Conservation (phyloP, 441 rosid genomes). For the Flueggea neowawraea region DNA sequence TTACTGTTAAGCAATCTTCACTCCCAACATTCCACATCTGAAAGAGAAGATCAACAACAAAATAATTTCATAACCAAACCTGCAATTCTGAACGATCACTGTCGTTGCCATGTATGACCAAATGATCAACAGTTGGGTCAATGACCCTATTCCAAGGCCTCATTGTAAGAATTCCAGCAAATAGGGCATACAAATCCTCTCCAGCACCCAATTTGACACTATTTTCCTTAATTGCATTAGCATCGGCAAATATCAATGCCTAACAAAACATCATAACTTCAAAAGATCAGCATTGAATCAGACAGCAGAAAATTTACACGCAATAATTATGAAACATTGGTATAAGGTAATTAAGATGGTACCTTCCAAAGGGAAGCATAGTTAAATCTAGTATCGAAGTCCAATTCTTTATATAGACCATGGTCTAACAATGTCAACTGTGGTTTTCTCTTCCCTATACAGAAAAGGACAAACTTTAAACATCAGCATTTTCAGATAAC, state of each 20-base stretch:
- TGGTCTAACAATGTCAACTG: constrained; percentile 90
- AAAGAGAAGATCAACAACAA: constrained; percentile 2
- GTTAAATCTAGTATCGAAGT: constrained; percentile 63
- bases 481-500: constrained; percentile 7
- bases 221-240: constrained; percentile 76
- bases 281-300: constrained; percentile 2
- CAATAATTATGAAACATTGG: constrained; percentile 4
- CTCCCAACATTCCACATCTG: not conserved
- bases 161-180: constrained; percentile 93
- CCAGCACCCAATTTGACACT: constrained; percentile 91
- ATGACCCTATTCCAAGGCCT: constrained; percentile 93
- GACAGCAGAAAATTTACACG: constrained; percentile 5
- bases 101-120: constrained; percentile 76
- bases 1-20: not conserved
- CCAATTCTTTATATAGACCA: constrained; percentile 93
- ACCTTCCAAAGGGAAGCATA: constrained; percentile 97
- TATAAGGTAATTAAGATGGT: constrained; percentile 9
- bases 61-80: constrained; percentile 25
- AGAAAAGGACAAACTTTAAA: constrained; percentile 3
- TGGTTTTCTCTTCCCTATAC: constrained; percentile 67
- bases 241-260: constrained; percentile 84
- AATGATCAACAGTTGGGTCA: constrained; percentile 74
- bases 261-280: constrained; percentile 18
- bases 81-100: constrained; percentile 76
- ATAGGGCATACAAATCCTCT: constrained; percentile 76